Conservation (phyloP, 305 asterid genomes). For the Fraxinus nigra region DNA sequence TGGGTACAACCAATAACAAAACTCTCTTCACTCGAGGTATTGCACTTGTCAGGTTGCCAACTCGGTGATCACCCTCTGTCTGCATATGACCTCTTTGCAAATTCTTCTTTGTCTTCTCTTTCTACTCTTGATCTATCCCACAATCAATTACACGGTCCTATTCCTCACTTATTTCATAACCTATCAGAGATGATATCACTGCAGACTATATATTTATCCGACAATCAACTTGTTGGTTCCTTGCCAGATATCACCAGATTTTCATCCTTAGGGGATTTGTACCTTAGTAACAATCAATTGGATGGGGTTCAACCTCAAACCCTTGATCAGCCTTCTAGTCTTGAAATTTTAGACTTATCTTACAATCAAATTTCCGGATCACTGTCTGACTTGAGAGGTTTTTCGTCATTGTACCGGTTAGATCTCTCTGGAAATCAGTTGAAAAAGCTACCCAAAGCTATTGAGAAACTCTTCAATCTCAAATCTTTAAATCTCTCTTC, state of each 20-base stretch:
- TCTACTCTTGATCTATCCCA: background rate
- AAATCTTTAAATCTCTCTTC: background rate
- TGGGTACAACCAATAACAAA: background rate
- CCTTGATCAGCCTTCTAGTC: background rate
- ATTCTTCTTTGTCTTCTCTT: background rate
- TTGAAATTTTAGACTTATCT: slow-evolving; percentile 3
- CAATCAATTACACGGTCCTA: background rate
- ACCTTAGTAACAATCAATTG: background rate
- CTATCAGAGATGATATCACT: background rate
- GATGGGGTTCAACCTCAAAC: background rate
- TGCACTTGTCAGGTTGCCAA: background rate
- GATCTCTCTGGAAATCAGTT: slow-evolving; percentile 6
- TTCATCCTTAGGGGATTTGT: background rate
- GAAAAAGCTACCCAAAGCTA: background rate
- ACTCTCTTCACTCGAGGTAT: background rate
- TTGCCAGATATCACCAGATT: background rate
- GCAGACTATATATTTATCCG: background rate
- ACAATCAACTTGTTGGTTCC: background rate
- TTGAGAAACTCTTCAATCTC: slow-evolving; percentile 6
- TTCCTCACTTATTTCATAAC: slow-evolving; percentile 16
- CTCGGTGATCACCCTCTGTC: background rate
- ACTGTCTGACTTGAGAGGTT: background rate
- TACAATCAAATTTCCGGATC: slow-evolving; percentile 17
- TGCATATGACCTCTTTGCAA: background rate
- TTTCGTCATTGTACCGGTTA: background rate